Evolutionary conservation across 192 early-diverging fungal genomes (phyloP), one percentile per base, ranked within the genome.

Genomic region (Entomortierella parvispora): DNA sequence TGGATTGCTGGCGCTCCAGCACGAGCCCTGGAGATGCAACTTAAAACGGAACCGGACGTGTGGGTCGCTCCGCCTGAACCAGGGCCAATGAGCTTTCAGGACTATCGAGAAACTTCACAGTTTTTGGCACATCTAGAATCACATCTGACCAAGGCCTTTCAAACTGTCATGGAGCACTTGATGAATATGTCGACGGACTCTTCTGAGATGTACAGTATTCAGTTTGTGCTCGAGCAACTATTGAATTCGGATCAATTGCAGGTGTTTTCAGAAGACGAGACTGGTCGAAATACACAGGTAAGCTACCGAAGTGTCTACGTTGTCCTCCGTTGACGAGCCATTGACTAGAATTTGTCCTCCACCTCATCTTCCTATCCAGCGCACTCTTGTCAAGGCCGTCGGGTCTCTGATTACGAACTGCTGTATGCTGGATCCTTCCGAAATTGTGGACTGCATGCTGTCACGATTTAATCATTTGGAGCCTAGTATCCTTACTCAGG

Each of bases 391-490:
- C 10, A 20, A 26, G 15, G n/a, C 32, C 64, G 74, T 43, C 47
- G 10, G 6, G 58, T 26, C 12, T 77, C 15, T 68, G 11, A 25
- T 63, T 0, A 50, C 52, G 3, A 55, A 26, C 14, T 65, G 65
- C 0, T 51, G 42, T 1, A 68, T 68, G 18, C 12, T 25, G 14
- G 54, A 68, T 20, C 61, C 74, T 12, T 44, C 68, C 17, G 5
- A 29, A 12, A 47, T 52, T 9, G 26, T 77, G 2, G 45, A 62
- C 25, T 26, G 62, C 15, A n/a, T 68, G 5, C 55, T 77, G 4
- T 29, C 22, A 5, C 46, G 62, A 8, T 77, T 62, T 32, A 28
- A 20, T 3, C 65, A 77, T 45, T 37, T 77, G 0, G 74, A 77
- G 25, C 46, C 20, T 10, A 59, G 61, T 11, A 8, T 67, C 2